Percentiles rank a stretch among this genome's conserved stretches.
Evolutionary conservation across 345 rosid genomes (phyloP).

Genomic region (Lumnitzera littorea): DNA sequence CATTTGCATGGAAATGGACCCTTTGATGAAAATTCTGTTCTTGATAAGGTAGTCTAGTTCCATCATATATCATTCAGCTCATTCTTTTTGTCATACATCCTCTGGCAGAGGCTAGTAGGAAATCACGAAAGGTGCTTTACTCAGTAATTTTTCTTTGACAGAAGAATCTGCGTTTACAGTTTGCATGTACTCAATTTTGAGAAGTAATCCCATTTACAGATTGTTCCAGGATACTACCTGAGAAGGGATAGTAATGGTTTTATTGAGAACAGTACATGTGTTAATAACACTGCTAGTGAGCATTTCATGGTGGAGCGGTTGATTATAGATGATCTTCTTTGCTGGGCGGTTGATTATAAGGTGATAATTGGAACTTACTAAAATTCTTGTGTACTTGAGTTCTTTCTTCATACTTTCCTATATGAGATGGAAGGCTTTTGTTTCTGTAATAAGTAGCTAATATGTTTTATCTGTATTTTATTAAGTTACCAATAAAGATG

Average conservation of each 20-base stretch:
- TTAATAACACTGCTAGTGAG: slow-evolving; percentile 96
- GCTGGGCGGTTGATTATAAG: slow-evolving; percentile 86
- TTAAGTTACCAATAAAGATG: not conserved
- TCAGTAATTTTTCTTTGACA: too few relatives aligned
- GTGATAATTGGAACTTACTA: slow-evolving; percentile 24
- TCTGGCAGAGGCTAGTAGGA: not conserved
- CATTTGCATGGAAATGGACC: slow-evolving; percentile 92
- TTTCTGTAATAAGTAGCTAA: too few relatives aligned
- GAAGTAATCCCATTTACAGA: slow-evolving; percentile 26
- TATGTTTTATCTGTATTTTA: not conserved
- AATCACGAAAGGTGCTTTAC: too few relatives aligned
- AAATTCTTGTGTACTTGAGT: too few relatives aligned
- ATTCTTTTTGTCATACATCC: not conserved
- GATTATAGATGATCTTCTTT: slow-evolving; percentile 74
- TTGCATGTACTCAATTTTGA: not conserved
- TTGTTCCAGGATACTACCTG: slow-evolving; percentile 98
- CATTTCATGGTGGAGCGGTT: slow-evolving; percentile 91
- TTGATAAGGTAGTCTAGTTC: slow-evolving; percentile 63
- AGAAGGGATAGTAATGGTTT: slow-evolving; percentile 77
- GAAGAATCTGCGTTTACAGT: too few relatives aligned
- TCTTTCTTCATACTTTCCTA: too few relatives aligned
- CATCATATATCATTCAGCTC: slow-evolving; percentile 4
- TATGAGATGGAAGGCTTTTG: too few relatives aligned
- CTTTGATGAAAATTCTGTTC: slow-evolving; percentile 65
- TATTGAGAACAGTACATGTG: slow-evolving; percentile 81